Percentiles rank a stretch among this genome's conserved stretches.
These are phyloP conservation scores for Apiospora phragmitis DNA, from an alignment of 2,329 filamentous ascomycete species.

Conservation along the genomic window DNA sequence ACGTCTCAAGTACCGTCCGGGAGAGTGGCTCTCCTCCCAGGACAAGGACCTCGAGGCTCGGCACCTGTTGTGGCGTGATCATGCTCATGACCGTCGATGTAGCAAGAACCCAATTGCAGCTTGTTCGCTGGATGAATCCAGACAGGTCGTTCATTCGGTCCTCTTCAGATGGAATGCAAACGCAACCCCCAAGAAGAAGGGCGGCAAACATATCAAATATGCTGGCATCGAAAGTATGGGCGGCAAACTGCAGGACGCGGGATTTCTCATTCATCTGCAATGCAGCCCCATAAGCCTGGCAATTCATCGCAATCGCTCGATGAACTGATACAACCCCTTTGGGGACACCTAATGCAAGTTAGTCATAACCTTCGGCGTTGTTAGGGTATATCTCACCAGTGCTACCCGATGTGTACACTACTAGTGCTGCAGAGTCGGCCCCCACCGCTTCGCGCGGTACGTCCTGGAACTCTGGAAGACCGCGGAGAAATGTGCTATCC, in stretches of 20 bases:
- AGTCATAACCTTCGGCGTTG: not conserved
- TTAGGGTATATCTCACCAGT: constrained; percentile 14
- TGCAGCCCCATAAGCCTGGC: not conserved
- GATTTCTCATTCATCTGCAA: not conserved
- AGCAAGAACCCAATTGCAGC: not conserved
- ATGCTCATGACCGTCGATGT: not conserved
- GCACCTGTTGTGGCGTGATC: not conserved
- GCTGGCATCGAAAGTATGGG: constrained; percentile 14
- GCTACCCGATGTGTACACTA: constrained; percentile 23
- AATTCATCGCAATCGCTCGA: not conserved
- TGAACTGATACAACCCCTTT: not conserved
- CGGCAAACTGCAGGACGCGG: constrained; percentile 20
- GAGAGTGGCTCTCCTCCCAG: not conserved
- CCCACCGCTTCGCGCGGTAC: constrained; percentile 3
- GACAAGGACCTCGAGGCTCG: not conserved
- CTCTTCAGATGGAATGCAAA: constrained; percentile 14
- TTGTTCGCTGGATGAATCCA: constrained; percentile 17
- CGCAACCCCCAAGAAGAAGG: constrained; percentile 9
- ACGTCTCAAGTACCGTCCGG: not conserved
- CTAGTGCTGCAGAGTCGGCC: constrained; percentile 18
- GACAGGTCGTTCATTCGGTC: not conserved
- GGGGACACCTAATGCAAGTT: not conserved
- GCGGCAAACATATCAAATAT: constrained; percentile 11
- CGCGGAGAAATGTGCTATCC: constrained; percentile 6
- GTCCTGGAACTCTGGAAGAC: not conserved